Percentiles rank a stretch among this genome's conserved stretches.
Conservation (phyloP, 1,284 basidiomycete species). For the Cutaneotrichosporon sp. region DNA sequence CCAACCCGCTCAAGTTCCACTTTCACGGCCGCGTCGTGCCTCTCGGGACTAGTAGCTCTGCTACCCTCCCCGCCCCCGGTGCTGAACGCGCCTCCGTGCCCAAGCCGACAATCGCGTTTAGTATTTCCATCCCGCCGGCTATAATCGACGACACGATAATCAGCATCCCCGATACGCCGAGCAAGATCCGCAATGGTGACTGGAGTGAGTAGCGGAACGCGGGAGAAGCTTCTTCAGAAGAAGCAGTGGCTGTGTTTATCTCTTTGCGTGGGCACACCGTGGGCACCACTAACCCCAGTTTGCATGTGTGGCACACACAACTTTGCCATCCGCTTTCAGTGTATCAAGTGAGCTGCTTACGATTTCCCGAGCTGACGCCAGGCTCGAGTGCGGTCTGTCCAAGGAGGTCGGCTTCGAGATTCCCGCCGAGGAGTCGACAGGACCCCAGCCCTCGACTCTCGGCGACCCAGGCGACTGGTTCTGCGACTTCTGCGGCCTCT, state of each 20-base stretch:
- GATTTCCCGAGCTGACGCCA: background rate
- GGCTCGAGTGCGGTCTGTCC: background rate
- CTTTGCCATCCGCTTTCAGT: background rate
- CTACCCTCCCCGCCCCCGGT: slow-evolving; percentile 3
- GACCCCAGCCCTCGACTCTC: slow-evolving; percentile 2
- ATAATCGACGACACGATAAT: background rate
- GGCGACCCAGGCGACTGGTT: slow-evolving; percentile 18
- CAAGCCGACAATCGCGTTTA: background rate
- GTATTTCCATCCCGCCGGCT: background rate
- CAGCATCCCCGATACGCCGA: background rate
- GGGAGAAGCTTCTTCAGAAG: background rate
- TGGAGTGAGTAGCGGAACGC: slow-evolving; percentile 1
- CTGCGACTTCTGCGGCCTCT: slow-evolving; percentile 15
- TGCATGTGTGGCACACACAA: slow-evolving; percentile 8
- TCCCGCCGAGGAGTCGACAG: background rate
- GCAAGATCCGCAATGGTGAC: background rate
- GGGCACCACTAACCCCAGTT: slow-evolving; percentile 4
- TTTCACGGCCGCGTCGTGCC: background rate
- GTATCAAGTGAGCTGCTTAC: slow-evolving; percentile 5
- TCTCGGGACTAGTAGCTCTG: background rate
- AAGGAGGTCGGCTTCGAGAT: background rate
- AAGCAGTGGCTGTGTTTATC: too few species aligned
- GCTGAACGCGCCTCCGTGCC: background rate
- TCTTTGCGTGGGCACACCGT: too few species aligned
- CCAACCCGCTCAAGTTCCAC: slow-evolving; percentile 4